Percentiles rank a stretch among this genome's conserved stretches.
These are phyloP conservation scores for Kwoniella dejecticola DNA, from an alignment of 768 basidiomycete species.

Conservation along the genomic window DNA sequence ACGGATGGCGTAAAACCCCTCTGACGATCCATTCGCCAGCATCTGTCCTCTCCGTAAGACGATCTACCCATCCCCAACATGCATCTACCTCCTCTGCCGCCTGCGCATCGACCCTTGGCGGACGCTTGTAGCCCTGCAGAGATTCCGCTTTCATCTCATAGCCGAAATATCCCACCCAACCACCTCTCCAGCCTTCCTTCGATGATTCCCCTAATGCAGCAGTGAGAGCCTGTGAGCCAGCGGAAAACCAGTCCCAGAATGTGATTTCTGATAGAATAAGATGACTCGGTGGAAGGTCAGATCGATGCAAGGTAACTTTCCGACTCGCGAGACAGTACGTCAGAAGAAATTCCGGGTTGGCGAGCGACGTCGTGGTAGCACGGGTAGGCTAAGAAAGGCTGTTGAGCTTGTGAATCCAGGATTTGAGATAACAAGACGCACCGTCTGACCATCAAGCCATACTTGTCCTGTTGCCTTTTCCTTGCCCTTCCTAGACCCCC, in stretches of 20 bases:
- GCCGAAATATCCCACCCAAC: conserved; percentile 56
- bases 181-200: conserved; percentile 43
- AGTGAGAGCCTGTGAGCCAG: conserved; percentile 20
- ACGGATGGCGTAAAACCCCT: conserved; percentile 28
- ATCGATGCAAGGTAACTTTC: conserved; percentile 39
- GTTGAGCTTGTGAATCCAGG: too few relatives aligned
- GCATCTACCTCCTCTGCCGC: conserved; percentile 39
- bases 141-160: conserved; percentile 57
- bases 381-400: conserved; percentile 51
- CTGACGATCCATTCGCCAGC: conserved; percentile 48
- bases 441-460: conserved; percentile 54
- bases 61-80: conserved; percentile 51
- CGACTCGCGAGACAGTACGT: conserved; percentile 43
- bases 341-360: conserved; percentile 46
- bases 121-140: conserved; percentile 45
- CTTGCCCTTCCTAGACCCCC: conserved; percentile 33
- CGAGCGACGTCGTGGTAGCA: conserved; percentile 48
- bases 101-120: background rate
- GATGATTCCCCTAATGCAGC: background rate
- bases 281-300: background rate
- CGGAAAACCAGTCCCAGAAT: conserved; percentile 52
- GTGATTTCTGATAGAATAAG: conserved; percentile 27
- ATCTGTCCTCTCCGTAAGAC: conserved; percentile 33
- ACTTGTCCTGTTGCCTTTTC: conserved; percentile 45
- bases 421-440: too few relatives aligned